Evolutionary conservation across 257 asterid species (phyloP), one percentile per base, ranked within the genome.

Genomic region (Scutellaria baicalensis): DNA sequence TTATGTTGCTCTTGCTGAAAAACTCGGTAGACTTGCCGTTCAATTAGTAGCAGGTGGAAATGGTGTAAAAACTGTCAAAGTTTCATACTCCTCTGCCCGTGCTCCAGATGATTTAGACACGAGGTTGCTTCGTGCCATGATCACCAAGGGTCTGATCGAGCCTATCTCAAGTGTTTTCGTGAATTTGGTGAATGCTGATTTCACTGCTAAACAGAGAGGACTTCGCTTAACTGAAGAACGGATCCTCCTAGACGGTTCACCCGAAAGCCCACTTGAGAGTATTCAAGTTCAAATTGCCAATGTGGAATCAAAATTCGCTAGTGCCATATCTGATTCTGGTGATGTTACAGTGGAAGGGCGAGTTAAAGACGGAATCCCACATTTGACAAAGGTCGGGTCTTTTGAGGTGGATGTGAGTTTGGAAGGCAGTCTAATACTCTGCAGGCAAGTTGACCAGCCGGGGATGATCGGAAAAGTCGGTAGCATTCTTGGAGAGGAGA

Each of bases 381-480:
- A 89, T 80, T 74, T 90, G 83, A 90, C 89, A 2, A 86, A 83
- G 80, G 92, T 88, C 3, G 97, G 97, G 39, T 87, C 97, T 6
- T 93, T 93, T 31, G 98, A 87, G 27, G 96, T 93, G 60, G 98
- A 93, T 33, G 95, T 89, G 78, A 93, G 97, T 70, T 72, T 93
- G 84, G 98, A 91, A 69, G 97, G 98, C 43, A 90, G 95, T 74
- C 71, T 90, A 59, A 93, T 93, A 45, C 86, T 90, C 4, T 93
- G 98, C 81, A 82, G 98, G 71, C 98, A 93, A 69, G 94, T 88
- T 42, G 98, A 93, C 71, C 98, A 93, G 76, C 98, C 98, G 0
- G 98, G 98, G 20, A 88, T 93, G 96, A 90, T 93, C 4, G 96
- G 98, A 9, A 88, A 84, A 59, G 98, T 93, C 2, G 98, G 97